These are phyloP conservation scores for Globisporangium splendens DNA, from an alignment of 352 stramenopile genomes.

Conservation along the genomic window DNA sequence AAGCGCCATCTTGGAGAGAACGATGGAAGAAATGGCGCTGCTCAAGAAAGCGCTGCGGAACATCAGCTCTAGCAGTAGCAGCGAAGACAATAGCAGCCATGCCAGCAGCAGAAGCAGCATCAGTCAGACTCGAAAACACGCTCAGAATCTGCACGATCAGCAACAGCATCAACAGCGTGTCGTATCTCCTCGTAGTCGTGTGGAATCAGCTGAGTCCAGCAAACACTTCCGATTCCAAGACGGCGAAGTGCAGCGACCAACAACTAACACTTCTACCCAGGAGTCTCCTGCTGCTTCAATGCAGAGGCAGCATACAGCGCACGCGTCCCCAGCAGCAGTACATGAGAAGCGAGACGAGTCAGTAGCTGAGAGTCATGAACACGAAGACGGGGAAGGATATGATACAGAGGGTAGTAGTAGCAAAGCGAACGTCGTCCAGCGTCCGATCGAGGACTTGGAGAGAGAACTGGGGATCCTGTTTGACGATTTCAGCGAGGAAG, in stretches of 20 bases:
- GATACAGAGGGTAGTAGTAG: conserved; percentile 21
- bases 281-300: not conserved
- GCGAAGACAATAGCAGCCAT: conserved; percentile 11
- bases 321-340: not conserved
- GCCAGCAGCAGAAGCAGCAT: not conserved
- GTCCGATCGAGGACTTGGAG: conserved; percentile 70
- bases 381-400: conserved; percentile 17
- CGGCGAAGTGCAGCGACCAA: not conserved
- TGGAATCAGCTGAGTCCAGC: not conserved
- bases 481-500: conserved; percentile 54
- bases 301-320: not conserved
- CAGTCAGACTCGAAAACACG: not conserved
- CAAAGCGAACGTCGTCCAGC: conserved; percentile 37
- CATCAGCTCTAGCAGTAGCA: conserved; percentile 60
- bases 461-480: conserved; percentile 65
- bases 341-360: not conserved
- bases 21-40: conserved; percentile 59
- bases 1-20: conserved; percentile 39
- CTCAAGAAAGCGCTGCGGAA: conserved; percentile 65
- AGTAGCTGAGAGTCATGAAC: not conserved
- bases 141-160: not conserved
- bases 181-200: not conserved
- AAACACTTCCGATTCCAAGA: not conserved
- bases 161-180: not conserved
- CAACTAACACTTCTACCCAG: not conserved